Evolutionary conservation across 2,329 filamentous ascomycete genomes (phyloP).

Genomic region (Colletotrichum sp.): DNA sequence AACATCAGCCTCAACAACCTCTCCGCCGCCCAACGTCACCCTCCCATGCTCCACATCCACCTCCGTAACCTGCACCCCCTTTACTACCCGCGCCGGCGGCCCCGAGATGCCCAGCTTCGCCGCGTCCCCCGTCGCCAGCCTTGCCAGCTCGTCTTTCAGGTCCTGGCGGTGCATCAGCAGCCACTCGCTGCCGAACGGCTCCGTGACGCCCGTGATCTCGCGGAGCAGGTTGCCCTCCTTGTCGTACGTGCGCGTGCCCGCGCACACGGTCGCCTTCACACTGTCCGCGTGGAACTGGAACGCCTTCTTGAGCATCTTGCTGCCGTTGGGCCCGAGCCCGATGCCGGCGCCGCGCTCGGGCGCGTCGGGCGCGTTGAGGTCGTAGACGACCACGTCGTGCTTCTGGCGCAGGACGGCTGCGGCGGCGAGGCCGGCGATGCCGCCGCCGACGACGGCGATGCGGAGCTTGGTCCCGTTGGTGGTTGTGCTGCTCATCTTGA

Average conservation of each 20-base stretch:
- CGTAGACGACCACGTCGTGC: conserved; percentile 8
- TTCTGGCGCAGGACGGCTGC: conserved; percentile 8
- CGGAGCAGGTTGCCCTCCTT: conserved; percentile 7
- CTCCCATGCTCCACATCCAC: conserved; percentile 1
- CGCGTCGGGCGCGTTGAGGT: conserved; percentile 1
- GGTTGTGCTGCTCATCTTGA: neutral
- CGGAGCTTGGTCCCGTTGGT: neutral
- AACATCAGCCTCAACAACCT: neutral
- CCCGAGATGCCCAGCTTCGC: conserved; percentile 8
- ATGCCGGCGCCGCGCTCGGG: conserved; percentile 11
- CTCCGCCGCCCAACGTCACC: neutral
- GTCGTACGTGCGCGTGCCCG: conserved; percentile 9
- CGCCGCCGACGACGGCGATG: conserved; percentile 7
- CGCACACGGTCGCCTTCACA: conserved; percentile 1
- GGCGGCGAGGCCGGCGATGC: conserved; percentile 12
- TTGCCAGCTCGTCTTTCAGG: neutral
- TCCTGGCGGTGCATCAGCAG: conserved; percentile 5
- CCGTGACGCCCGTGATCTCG: conserved; percentile 11
- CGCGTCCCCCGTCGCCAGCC: conserved; percentile 12
- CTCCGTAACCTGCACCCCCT: neutral
- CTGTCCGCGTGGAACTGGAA: neutral
- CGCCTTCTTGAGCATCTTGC: conserved; percentile 12
- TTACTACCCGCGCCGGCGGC: neutral
- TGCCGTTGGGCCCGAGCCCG: conserved; percentile 14
- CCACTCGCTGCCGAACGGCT: conserved; percentile 17